Conservation (phyloP, 1,284 basidiomycete species). For the Pisolithus thermaeus region DNA sequence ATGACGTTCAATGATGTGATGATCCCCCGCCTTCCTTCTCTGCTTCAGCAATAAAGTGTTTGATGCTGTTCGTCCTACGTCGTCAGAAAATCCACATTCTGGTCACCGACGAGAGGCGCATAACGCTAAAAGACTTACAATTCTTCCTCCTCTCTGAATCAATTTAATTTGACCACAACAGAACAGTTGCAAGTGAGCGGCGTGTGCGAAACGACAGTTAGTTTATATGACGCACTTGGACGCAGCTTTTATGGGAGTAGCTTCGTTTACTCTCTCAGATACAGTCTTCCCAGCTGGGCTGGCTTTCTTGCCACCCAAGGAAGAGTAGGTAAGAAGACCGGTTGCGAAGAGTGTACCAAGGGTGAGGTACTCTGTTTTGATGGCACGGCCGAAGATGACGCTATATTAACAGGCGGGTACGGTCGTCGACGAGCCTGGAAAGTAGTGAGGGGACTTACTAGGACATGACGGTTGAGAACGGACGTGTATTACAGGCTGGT, state of each 20-base stretch:
- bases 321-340: conserved; percentile 45
- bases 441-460: conserved; percentile 29
- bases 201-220: background rate
- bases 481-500: background rate
- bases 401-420: conserved; percentile 27
- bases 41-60: conserved; percentile 70
- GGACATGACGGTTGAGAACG: conserved; percentile 31
- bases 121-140: conserved; percentile 48
- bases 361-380: conserved; percentile 74
- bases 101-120: conserved; percentile 11
- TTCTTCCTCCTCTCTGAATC: conserved; percentile 57
- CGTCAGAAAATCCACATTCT: conserved; percentile 31
- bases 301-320: conserved; percentile 48
- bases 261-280: conserved; percentile 50
- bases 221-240: conserved; percentile 48
- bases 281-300: conserved; percentile 37
- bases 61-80: conserved; percentile 58
- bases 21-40: conserved; percentile 55
- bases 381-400: conserved; percentile 64
- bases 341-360: conserved; percentile 56
- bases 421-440: conserved; percentile 10
- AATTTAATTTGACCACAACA: background rate
- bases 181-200: background rate
- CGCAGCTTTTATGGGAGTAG: conserved; percentile 55
- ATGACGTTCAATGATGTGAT: conserved; percentile 7